Percentiles rank a stretch among this genome's conserved stretches.
These are phyloP conservation scores for Boletus rubescentipes DNA, from an alignment of 768 basidiomycete genomes.

Conservation along the genomic window DNA sequence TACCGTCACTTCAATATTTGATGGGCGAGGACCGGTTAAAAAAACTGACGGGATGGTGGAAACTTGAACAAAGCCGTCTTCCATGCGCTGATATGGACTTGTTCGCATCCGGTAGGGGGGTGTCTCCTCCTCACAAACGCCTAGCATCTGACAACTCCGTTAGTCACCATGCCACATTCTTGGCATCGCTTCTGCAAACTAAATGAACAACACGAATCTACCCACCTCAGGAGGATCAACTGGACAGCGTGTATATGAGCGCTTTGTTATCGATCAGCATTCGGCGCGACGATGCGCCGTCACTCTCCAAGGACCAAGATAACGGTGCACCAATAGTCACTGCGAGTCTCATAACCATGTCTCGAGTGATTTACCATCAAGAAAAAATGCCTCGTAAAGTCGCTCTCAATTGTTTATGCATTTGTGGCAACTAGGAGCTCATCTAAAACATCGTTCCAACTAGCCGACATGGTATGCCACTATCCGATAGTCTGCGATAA, in stretches of 20 bases:
- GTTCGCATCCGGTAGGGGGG: background rate
- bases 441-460: background rate
- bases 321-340: background rate
- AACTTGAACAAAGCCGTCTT: too few relatives aligned
- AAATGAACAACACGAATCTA: background rate
- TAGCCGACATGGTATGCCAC: background rate
- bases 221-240: conserved; percentile 1
- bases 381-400: background rate
- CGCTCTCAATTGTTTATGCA: background rate
- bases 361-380: background rate
- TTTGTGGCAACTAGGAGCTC: background rate
- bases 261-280: background rate
- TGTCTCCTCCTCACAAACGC: background rate
- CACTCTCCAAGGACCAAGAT: conserved; percentile 1
- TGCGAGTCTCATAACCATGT: background rate
- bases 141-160: background rate
- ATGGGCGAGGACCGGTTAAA: too few relatives aligned
- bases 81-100: background rate
- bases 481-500: conserved; percentile 4
- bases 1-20: background rate
- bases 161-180: background rate
- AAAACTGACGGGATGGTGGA: background rate
- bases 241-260: background rate
- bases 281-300: background rate
- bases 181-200: background rate